Base-by-base conservation (phyloP, 805 yeast species). In the Groenewaldozyma salmanticensis region DNA sequence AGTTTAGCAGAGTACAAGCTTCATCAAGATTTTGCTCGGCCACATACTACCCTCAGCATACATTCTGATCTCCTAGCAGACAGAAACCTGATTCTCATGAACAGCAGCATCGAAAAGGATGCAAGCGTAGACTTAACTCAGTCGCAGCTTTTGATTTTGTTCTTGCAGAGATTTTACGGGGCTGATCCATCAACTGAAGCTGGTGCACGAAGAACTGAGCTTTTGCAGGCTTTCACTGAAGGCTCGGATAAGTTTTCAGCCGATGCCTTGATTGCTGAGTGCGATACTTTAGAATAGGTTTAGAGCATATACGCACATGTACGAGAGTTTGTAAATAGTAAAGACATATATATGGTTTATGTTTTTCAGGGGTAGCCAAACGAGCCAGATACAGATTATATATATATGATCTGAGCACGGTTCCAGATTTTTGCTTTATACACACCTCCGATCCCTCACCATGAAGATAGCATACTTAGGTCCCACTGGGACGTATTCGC, bases 401-500 rank as follows among this genome's bases (percentile, higher is more conserved):
- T 24, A 13, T 24, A 24, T 13, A 24, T 24, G 13, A 24, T 24
- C 7, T 7, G 7, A 24, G 29, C 29, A 24, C 11, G 7, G 13
- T 24, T 24, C 11, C 29, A 24, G 13, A 9, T 24, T 24, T 13
- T 13, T 13, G 11, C 29, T 7, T 24, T 24, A 24, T 13, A n/a
- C n/a, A n/a, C n/a, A n/a, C n/a, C n/a, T n/a, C n/a, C n/a, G n/a
- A n/a, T n/a, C n/a, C n/a, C n/a, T n/a, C n/a, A n/a, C n/a, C 16
- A 21, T 36, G 16, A 41, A 35, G 39, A 50, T 60, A 4, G 86
- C 84, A 2, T 90, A 75, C 53, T 62, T 90, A 39, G 98, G 97
- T 0, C 98, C 98, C 0, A 67, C 67, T 38, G 96, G 96, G 1
- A 90, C 96, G 1, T 92, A 86, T 60, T 83, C 97, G 2, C 94